These are phyloP conservation scores for Saccharomycopsis babjevae DNA, from an alignment of 805 yeast species.

Conservation along the genomic window DNA sequence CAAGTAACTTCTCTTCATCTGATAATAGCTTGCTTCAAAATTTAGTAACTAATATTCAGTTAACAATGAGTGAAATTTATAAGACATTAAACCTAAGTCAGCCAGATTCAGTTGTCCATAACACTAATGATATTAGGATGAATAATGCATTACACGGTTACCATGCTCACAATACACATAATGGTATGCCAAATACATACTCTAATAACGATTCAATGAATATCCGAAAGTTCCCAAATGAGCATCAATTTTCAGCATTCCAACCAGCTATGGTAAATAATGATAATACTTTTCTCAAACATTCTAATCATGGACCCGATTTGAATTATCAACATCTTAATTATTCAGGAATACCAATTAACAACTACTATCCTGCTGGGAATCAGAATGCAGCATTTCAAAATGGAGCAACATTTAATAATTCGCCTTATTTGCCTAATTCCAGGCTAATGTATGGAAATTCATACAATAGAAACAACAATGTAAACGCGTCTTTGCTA, in stretches of 20 bases:
- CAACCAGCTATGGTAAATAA: background rate
- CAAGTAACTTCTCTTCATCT: background rate
- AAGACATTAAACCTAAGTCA: conserved; percentile 7
- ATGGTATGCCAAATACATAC: background rate
- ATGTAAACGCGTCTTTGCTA: background rate
- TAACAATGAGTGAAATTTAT: conserved; percentile 12
- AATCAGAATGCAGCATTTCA: background rate
- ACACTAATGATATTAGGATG: background rate
- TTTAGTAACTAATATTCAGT: conserved; percentile 13
- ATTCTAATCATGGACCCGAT: background rate
- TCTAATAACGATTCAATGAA: background rate
- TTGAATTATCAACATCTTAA: background rate
- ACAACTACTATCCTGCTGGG: background rate
- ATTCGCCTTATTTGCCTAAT: background rate
- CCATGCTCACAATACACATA: background rate
- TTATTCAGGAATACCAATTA: background rate
- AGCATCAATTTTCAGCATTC: background rate
- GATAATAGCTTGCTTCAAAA: conserved; percentile 14
- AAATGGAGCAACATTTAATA: background rate
- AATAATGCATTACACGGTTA: background rate
- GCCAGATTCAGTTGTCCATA: background rate
- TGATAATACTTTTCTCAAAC: background rate
- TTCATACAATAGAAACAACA: background rate
- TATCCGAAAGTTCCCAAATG: background rate
- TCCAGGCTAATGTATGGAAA: background rate